Evolutionary conservation across 495 filamentous ascomycete genomes (phyloP), one percentile per base, ranked within the genome.

Genomic region (Mytilinidion resinicola): DNA sequence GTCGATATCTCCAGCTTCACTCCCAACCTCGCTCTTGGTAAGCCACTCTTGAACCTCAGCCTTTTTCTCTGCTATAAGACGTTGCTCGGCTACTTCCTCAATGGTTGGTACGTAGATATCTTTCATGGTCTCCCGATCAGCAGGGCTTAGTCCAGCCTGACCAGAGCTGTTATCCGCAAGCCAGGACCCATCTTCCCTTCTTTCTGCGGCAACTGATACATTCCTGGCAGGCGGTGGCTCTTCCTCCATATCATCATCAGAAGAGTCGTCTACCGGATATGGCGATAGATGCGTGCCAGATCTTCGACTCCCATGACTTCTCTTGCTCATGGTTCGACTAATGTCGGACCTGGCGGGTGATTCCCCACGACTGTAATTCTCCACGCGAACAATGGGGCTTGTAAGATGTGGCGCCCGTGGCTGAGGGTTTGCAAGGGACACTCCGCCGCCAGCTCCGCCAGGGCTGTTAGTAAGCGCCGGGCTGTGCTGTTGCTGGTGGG

Each of bases 41-140:
- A 71, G 63, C 69, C 69, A 71, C 11, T 69, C 59, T 30, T 57
- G 34, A 30, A 71, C 69, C 15, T 71, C 64, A n/a, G 59, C 53
- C 41, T 71, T 66, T 47, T 67, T 69, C 46, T 67, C 67, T 7
- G 61, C 60, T 19, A 63, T 53, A 1, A 53, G 35, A 33, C 65
- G 54, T 48, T 64, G 59, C n/a, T 69, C 59, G 17, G 59, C 57
- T 21, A 61, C 55, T 51, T 71, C 69, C 21, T 69, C 57, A 11
- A 71, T 35, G n/a, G 53, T 67, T 25, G 62, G 69, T n/a, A 69
- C 54, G 30, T 51, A 60, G 8, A 39, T 41, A 38, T 66, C 55
- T 9, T 46, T 38, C 57, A 70, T 59, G 17, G 64, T 48, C 36
- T 63, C 19, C 9, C 67, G 59, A n/a, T 59, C 58, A 30, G 61